Percentiles rank a stretch among this genome's conserved stretches.
Conservation (phyloP, 805 yeast species). For the Candida khao-thaluensis region DNA sequence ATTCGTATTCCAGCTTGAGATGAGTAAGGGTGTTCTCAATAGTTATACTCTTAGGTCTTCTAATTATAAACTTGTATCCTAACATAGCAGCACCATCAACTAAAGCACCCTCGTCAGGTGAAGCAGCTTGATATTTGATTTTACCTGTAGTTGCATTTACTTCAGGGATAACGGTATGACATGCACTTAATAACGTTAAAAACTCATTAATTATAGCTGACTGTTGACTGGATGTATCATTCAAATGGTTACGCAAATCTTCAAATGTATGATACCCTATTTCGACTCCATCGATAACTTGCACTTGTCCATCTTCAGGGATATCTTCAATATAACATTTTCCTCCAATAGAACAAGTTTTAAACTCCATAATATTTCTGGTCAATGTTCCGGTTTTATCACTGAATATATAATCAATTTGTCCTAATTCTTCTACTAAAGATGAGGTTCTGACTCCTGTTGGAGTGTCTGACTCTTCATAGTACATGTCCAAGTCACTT, state of each 20-base stretch:
- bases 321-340: slow-evolving; percentile 81
- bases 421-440: slow-evolving; percentile 95
- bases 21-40: slow-evolving; percentile 53
- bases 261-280: slow-evolving; percentile 74
- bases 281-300: slow-evolving; percentile 73
- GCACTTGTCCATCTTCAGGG: slow-evolving; percentile 85
- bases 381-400: slow-evolving; percentile 98
- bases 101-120: slow-evolving; percentile 98
- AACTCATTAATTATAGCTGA: slow-evolving; percentile 65
- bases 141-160: slow-evolving; percentile 52
- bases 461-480: slow-evolving; percentile 86
- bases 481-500: slow-evolving; percentile 91
- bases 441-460: slow-evolving; percentile 94
- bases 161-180: slow-evolving; percentile 98
- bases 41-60: slow-evolving; percentile 81
- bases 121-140: slow-evolving; percentile 95
- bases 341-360: slow-evolving; percentile 91
- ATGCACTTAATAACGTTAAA: slow-evolving; percentile 79
- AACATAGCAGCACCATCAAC: slow-evolving; percentile 93
- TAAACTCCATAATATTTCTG: slow-evolving; percentile 94
- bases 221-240: slow-evolving; percentile 44
- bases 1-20: slow-evolving; percentile 57
- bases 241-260: slow-evolving; percentile 45
- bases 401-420: slow-evolving; percentile 91
- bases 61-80: slow-evolving; percentile 79